A percentile compares a stretch with the other conserved stretches of the same genome.
Conservation (phyloP, 371 early-diverging fungal species). For the Mucor mucedo region DNA sequence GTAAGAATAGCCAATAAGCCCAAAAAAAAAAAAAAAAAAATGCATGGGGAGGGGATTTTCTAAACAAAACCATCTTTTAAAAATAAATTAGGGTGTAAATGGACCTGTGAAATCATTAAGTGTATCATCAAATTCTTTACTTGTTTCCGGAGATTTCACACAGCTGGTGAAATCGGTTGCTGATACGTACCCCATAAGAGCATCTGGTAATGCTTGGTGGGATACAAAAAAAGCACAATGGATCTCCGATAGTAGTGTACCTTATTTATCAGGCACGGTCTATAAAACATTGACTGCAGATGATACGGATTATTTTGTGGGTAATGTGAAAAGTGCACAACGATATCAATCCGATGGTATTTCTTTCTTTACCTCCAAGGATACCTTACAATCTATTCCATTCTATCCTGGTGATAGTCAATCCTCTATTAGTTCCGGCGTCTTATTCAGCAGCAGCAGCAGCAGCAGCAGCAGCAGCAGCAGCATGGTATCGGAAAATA, state of each 20-base stretch:
- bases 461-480: constrained; percentile 30
- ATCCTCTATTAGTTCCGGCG: constrained; percentile 35
- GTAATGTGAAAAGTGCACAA: constrained; percentile 45
- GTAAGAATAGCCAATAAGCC: constrained; percentile 8
- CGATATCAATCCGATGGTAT: constrained; percentile 41
- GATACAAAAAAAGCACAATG: constrained; percentile 15
- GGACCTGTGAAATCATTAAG: constrained; percentile 28
- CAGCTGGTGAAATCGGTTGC: constrained; percentile 11
- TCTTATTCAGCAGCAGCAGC: constrained; percentile 31
- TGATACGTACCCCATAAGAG: not conserved
- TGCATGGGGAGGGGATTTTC: too few species aligned
- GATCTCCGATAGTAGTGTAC: constrained; percentile 19
- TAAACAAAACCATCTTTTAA: not conserved
- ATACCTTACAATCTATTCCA: constrained; percentile 26
- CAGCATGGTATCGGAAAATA: not conserved
- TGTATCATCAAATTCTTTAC: constrained; percentile 18
- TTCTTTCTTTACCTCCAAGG: constrained; percentile 30
- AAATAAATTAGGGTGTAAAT: constrained; percentile 38
- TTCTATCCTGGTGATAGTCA: constrained; percentile 34
- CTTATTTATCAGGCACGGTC: constrained; percentile 37
- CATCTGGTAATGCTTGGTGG: constrained; percentile 48
- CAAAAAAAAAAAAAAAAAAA: not conserved
- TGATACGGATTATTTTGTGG: constrained; percentile 31
- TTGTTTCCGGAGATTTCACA: constrained; percentile 43
- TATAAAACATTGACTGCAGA: constrained; percentile 14